Base-by-base conservation (phyloP, 768 basidiomycete species). In the Xerocomellus intermedius region DNA sequence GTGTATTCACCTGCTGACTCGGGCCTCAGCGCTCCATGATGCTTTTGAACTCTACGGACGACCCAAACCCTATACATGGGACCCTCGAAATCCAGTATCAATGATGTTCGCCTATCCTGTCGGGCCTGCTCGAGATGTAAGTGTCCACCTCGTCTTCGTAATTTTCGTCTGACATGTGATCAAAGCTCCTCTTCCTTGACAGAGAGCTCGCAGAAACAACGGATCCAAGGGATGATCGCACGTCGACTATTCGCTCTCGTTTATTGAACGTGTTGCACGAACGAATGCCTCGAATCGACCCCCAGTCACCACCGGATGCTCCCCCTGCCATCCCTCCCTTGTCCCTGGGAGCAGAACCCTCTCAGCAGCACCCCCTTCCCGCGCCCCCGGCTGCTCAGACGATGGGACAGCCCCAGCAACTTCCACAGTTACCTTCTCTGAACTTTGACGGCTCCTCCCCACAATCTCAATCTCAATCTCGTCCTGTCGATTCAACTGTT, bases 31-130 rank as follows among this genome's bases (percentile, higher is more conserved):
- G 14, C 77, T 94, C 38, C 94, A 94, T 62, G 92, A 94, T 67
- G 84, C 87, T 2, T 97, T 94, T 67, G 80, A 81, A 48, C 77
- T 98, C 21, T 96, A 98, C 66, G 96, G 97, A 32, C 82, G 96
- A 44, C 94, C 94, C 5, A 80, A 83, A 22, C 73, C 78, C 22
- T 97, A 95, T 75, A 87, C 83, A 26, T 98, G 93, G 92, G 91
- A 98, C 64, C 91, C 91, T 49, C 81, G 88, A 14, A 86, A 96
- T 68, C 81, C 85, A 0, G 67, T 70, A 8, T 92, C 91, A 10
- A 79, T 96, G 71, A 94, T 98, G 86, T 98, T 95, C 70, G 93
- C 86, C 0, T 97, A 98, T 69, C 95, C 96, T 8, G 85, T 91
- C 45, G 94, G 93, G 1, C 83, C 87, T 5, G 75, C 82, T 55